Conservation (phyloP, 1,139 yeast genomes). For the Saccharomyces hybrid region DNA sequence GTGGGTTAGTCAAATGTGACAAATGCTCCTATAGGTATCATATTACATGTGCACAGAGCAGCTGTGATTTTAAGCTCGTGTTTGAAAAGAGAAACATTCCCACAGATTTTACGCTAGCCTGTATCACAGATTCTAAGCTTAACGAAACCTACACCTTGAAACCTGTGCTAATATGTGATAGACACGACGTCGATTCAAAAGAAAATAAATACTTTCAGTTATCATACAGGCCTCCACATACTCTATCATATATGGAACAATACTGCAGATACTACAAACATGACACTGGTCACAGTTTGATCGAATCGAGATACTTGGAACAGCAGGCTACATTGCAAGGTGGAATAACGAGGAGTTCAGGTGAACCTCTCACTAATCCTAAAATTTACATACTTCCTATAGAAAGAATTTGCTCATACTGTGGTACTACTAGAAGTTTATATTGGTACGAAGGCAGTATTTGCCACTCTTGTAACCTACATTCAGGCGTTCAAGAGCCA, state of each 20-base stretch:
- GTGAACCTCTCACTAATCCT: not conserved
- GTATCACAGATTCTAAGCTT: conserved; percentile 2
- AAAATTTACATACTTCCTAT: not conserved
- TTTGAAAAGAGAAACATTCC: conserved; percentile 32
- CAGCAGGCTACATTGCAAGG: conserved; percentile 2
- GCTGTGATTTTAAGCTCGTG: conserved; percentile 40
- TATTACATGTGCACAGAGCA: conserved; percentile 60
- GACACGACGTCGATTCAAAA: conserved; percentile 8
- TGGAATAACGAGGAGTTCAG: not conserved
- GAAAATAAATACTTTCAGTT: conserved; percentile 5
- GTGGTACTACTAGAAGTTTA: conserved; percentile 11
- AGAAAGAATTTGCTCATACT: conserved; percentile 10
- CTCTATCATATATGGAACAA: conserved; percentile 10
- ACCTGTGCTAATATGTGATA: conserved; percentile 17
- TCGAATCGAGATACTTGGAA: conserved; percentile 13
- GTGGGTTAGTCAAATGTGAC: conserved; percentile 40
- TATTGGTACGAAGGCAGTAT: conserved; percentile 16
- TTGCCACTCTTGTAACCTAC: conserved; percentile 21
- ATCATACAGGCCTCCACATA: not conserved
- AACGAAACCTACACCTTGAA: conserved; percentile 5
- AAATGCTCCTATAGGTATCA: conserved; percentile 43
- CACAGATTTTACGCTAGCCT: not conserved
- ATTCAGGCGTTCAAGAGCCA: not conserved
- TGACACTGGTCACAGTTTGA: conserved; percentile 5
- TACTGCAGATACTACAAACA: conserved; percentile 12